Evolutionary conservation across 495 filamentous ascomycete genomes (phyloP).

Genomic region (Neurospora intermedia): DNA sequence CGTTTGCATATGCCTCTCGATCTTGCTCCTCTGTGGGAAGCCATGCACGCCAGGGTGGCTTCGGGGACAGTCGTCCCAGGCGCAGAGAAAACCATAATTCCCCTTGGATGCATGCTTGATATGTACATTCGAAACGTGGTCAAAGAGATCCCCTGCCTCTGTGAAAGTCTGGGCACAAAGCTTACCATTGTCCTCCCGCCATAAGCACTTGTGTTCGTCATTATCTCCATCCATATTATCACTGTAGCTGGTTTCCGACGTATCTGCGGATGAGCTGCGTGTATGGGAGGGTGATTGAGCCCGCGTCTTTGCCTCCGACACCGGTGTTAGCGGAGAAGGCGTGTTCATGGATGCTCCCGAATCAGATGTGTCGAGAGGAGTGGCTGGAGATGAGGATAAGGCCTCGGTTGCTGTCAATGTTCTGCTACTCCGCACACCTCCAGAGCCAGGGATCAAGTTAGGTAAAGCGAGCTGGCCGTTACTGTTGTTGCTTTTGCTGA

Average conservation of each 20-base stretch:
- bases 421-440: neutral
- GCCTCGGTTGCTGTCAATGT: conserved; percentile 10
- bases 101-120: conserved; percentile 25
- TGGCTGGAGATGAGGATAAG: conserved; percentile 15
- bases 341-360: conserved; percentile 17
- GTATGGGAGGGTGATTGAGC: conserved; percentile 2
- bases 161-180: conserved; percentile 18
- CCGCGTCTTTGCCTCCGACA: conserved; percentile 10
- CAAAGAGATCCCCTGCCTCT: conserved; percentile 19
- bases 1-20: conserved; percentile 51
- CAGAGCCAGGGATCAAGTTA: neutral
- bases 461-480: neutral
- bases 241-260: conserved; percentile 4
- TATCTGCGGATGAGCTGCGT: conserved; percentile 11
- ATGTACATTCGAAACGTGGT: conserved; percentile 18
- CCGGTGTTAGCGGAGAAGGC: conserved; percentile 19
- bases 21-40: conserved; percentile 48
- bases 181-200: conserved; percentile 15
- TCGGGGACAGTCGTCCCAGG: conserved; percentile 26
- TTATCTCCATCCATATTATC: conserved; percentile 1
- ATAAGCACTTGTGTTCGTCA: conserved; percentile 21
- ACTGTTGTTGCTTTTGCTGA: neutral
- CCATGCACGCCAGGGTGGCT: conserved; percentile 32
- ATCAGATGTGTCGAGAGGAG: conserved; percentile 19
- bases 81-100: conserved; percentile 21